Conservation (phyloP, 306 rosid species). For the Vigna trinervia region DNA sequence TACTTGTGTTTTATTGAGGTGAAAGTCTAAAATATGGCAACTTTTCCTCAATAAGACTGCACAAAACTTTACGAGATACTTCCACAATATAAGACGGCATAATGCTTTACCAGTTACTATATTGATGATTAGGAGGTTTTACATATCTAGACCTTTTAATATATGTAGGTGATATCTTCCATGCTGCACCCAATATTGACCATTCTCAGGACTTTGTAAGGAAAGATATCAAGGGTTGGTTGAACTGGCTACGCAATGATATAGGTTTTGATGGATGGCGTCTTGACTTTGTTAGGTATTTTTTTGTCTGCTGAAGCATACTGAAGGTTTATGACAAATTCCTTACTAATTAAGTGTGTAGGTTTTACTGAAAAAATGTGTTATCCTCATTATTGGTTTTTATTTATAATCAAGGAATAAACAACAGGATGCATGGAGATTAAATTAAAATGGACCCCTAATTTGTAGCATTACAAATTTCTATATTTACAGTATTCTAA, state of each 20-base stretch:
- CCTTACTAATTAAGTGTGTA: background rate
- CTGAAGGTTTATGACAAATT: constrained; percentile 16
- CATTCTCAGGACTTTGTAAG: constrained; percentile 79
- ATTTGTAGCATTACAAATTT: too few species aligned
- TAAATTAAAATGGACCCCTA: too few species aligned
- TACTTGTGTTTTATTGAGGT: constrained; percentile 17
- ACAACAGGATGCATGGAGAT: too few species aligned
- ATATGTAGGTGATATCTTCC: constrained; percentile 72
- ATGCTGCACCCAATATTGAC: constrained; percentile 87
- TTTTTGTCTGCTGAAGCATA: constrained; percentile 26
- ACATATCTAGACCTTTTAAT: constrained; percentile 32
- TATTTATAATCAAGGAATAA: too few species aligned
- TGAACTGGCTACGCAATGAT: constrained; percentile 78
- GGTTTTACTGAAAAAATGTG: too few species aligned
- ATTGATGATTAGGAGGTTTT: constrained; percentile 16
- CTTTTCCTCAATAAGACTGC: constrained; percentile 36
- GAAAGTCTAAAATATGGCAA: constrained; percentile 24
- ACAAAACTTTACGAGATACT: background rate
- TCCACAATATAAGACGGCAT: constrained; percentile 18
- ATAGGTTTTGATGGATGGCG: constrained; percentile 89
- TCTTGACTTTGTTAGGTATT: constrained; percentile 78
- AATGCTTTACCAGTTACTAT: background rate
- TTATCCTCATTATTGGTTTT: too few species aligned
- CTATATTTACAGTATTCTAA: too few species aligned
- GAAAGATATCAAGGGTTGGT: constrained; percentile 71